Percentiles rank a stretch among this genome's conserved stretches.
Conservation (phyloP, 768 basidiomycete species). For the Astraeus odoratus region DNA sequence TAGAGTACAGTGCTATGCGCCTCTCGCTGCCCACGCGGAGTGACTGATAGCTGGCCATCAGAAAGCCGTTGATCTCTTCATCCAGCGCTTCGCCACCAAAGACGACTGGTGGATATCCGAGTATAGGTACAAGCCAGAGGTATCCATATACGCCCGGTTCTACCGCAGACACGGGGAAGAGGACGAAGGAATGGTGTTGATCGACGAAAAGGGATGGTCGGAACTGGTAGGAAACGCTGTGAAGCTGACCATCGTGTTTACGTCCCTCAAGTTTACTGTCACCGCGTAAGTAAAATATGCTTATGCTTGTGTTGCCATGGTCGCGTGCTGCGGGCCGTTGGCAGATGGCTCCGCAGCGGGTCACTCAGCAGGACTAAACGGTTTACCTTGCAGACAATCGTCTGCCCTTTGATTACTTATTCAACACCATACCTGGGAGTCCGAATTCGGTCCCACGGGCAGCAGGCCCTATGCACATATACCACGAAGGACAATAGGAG, state of each 20-base stretch:
- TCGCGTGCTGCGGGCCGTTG: too few relatives aligned
- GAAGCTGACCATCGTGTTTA: conserved; percentile 26
- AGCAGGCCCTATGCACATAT: too few relatives aligned
- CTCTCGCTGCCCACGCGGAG: neutral
- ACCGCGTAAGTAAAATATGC: conserved; percentile 20
- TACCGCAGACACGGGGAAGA: conserved; percentile 28
- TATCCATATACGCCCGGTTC: conserved; percentile 28
- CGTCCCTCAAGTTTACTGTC: conserved; percentile 28
- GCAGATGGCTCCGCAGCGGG: neutral
- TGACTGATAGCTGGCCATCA: conserved; percentile 2
- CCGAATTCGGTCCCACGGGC: too few relatives aligned
- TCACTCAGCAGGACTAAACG: too few relatives aligned
- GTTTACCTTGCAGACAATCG: conserved; percentile 16
- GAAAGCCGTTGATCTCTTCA: conserved; percentile 26
- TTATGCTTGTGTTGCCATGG: neutral
- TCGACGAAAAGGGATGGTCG: conserved; percentile 28
- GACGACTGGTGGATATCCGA: conserved; percentile 32
- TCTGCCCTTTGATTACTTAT: conserved; percentile 15
- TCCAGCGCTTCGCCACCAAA: conserved; percentile 29
- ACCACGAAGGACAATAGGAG: too few relatives aligned
- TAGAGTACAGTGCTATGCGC: conserved; percentile 19
- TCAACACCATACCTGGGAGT: neutral
- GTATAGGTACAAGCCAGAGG: conserved; percentile 26
- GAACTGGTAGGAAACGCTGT: conserved; percentile 28
- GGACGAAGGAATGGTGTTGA: conserved; percentile 25